phyloP scores from a whole-genome alignment of 129 eudicot genomes.

The Helichrysum umbraculigerum region DNA sequence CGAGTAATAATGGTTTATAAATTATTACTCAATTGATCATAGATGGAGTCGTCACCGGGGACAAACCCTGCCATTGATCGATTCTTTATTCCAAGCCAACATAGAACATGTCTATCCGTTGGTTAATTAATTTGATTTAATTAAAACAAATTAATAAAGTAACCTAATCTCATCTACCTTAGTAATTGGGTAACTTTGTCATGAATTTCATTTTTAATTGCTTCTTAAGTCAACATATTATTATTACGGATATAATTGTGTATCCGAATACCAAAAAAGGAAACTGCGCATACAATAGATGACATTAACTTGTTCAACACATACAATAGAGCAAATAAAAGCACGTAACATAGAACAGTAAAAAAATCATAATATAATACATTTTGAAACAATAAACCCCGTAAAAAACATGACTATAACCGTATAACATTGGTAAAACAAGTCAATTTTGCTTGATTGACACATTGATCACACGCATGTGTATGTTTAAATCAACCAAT shows the following conservation, averaged over 20 bases:
- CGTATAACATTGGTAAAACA: no score
- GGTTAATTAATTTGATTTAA: neutral
- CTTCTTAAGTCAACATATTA: neutral
- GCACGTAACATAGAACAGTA: no score
- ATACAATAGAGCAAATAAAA: no score
- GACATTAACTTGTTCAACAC: no score
- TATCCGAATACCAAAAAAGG: no score
- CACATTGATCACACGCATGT: neutral
- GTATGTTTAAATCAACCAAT: neutral
- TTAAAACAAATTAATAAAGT: neutral
- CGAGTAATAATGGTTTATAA: neutral
- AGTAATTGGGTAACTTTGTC: constrained; percentile 17
- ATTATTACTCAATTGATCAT: neutral
- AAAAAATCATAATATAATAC: no score
- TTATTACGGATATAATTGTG: neutral
- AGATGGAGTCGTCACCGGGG: constrained; percentile 15
- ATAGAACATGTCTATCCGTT: constrained; percentile 12
- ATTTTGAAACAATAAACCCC: no score
- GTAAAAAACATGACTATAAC: no score
- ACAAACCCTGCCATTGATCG: constrained; percentile 26
- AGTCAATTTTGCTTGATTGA: neutral
- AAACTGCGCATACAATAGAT: no score
- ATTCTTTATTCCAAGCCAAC: constrained; percentile 8
- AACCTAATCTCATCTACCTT: constrained; percentile 22
- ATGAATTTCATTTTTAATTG: neutral